These are phyloP conservation scores for Pseudohalonectria lignicola DNA, from an alignment of 2,329 filamentous ascomycete species.

Conservation along the genomic window DNA sequence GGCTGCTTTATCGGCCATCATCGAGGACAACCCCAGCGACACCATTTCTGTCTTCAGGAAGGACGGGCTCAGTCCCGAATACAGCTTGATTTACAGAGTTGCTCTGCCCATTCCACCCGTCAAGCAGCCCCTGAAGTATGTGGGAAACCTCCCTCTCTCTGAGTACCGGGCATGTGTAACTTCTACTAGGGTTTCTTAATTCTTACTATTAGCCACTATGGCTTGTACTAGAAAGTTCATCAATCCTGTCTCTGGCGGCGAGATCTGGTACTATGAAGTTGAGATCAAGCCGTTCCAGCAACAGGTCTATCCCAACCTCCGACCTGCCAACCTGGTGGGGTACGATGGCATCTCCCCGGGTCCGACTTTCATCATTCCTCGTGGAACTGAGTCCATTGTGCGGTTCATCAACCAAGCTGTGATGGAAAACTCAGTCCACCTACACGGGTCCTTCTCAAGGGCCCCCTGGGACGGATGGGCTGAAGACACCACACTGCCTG, in stretches of 20 bases:
- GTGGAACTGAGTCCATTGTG: constrained; percentile 39
- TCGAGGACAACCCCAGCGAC: constrained; percentile 8
- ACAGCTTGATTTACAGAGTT: constrained; percentile 23
- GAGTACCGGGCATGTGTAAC: too few species aligned
- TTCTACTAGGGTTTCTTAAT: too few species aligned
- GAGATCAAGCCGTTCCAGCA: constrained; percentile 19
- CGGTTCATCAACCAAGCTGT: constrained; percentile 39
- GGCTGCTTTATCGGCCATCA: background rate
- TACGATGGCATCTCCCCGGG: constrained; percentile 46
- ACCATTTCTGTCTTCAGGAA: constrained; percentile 6
- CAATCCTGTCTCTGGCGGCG: constrained; percentile 22
- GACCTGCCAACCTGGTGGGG: constrained; percentile 22
- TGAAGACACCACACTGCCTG: constrained; percentile 32
- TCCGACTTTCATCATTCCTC: constrained; percentile 36
- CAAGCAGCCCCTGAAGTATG: constrained; percentile 28
- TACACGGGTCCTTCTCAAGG: constrained; percentile 41
- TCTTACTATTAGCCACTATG: too few species aligned
- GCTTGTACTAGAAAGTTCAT: constrained; percentile 20
- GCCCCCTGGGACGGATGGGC: constrained; percentile 39
- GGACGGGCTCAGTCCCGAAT: constrained; percentile 19
- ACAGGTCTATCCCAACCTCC: constrained; percentile 24
- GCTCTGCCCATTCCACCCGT: constrained; percentile 32
- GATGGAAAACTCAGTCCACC: constrained; percentile 33
- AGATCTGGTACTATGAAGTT: constrained; percentile 24
- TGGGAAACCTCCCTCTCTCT: too few species aligned